phyloP scores from a whole-genome alignment of 805 yeast genomes.

The Monosporozyma siamensis region DNA sequence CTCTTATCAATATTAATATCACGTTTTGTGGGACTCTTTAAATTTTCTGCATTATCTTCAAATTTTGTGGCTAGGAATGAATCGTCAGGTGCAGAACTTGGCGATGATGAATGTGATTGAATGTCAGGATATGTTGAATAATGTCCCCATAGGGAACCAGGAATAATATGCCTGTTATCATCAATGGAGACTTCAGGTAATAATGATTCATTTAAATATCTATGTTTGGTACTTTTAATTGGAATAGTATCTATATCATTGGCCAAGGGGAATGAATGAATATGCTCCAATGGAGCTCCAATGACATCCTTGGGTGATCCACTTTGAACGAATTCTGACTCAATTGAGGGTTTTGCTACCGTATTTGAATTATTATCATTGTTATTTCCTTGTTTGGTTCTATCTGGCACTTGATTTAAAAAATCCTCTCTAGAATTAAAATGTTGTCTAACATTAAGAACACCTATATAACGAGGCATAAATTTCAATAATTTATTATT shows the following conservation, averaged over 20 bases:
- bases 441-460: slow-evolving; percentile 78
- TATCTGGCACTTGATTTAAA: slow-evolving; percentile 12
- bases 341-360: neutral
- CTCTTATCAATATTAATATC: neutral
- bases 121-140: slow-evolving; percentile 42
- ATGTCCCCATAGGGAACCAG: slow-evolving; percentile 63
- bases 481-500: slow-evolving; percentile 71
- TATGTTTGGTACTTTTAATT: slow-evolving; percentile 1
- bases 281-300: slow-evolving; percentile 11
- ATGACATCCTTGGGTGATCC: neutral
- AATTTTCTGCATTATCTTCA: slow-evolving; percentile 2
- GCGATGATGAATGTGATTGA: slow-evolving; percentile 33
- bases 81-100: slow-evolving; percentile 28
- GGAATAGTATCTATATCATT: slow-evolving; percentile 7
- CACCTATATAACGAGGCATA: slow-evolving; percentile 94
- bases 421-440: slow-evolving; percentile 28
- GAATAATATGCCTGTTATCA: slow-evolving; percentile 87
- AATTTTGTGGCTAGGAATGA: slow-evolving; percentile 12
- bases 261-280: slow-evolving; percentile 14
- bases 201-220: slow-evolving; percentile 30
- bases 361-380: slow-evolving; percentile 3
- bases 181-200: slow-evolving; percentile 71
- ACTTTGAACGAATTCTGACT: slow-evolving; percentile 2
- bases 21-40: neutral
- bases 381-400: slow-evolving; percentile 10